phyloP scores from a whole-genome alignment of 2,329 filamentous ascomycete species.

The Shiraia sp. region DNA sequence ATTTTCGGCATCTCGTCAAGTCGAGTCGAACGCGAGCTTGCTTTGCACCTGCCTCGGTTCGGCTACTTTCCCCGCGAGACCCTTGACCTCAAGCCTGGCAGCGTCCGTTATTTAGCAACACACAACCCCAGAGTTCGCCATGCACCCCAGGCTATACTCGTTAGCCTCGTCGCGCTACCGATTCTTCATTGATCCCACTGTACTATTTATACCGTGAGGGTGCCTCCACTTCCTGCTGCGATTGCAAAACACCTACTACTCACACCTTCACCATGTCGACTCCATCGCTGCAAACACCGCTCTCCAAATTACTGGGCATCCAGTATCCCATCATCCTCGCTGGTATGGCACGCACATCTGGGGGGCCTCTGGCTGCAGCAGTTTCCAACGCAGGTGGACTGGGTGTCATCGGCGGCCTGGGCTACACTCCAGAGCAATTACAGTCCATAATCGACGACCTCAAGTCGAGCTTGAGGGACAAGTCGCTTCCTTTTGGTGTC shows the following conservation, averaged over 20 bases:
- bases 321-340: constrained; percentile 88
- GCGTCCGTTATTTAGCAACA: constrained; percentile 30
- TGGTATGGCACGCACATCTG: constrained; percentile 82
- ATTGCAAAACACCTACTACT: neutral
- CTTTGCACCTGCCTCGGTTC: constrained; percentile 24
- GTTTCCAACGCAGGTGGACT: constrained; percentile 82
- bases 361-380: constrained; percentile 44
- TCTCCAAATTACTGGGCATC: constrained; percentile 70
- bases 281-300: constrained; percentile 42
- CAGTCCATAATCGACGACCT: constrained; percentile 83
- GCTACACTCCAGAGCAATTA: constrained; percentile 66
- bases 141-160: constrained; percentile 10
- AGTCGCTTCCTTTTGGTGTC: constrained; percentile 81
- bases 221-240: constrained; percentile 3
- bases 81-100: constrained; percentile 15
- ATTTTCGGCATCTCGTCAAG: constrained; percentile 19
- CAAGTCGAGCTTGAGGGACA: constrained; percentile 70
- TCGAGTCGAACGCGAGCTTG: constrained; percentile 13
- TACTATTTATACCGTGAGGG: no score
- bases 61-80: constrained; percentile 20
- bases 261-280: constrained; percentile 31
- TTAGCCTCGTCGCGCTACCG: no score
- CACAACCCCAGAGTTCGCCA: constrained; percentile 23
- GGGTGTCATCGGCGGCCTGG: constrained; percentile 57
- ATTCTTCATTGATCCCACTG: no score